Evolutionary conservation across 1,139 yeast species (phyloP).

Genomic region (Debaryomyces psychrophilus): DNA sequence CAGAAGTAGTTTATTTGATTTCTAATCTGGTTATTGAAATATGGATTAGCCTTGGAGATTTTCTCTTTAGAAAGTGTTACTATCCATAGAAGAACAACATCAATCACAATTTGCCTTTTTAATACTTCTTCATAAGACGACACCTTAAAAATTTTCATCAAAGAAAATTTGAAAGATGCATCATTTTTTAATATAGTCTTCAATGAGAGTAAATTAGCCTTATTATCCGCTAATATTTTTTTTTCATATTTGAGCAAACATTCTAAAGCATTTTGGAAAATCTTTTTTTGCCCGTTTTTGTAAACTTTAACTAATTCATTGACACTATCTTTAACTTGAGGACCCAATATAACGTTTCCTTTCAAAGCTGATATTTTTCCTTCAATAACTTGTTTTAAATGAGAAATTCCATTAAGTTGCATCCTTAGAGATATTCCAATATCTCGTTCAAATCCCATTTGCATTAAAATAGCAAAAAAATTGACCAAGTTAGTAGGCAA

Average conservation of each 20-base stretch:
- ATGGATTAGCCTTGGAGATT: neutral
- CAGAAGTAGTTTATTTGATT: conserved; percentile 1
- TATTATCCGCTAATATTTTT: conserved; percentile 10
- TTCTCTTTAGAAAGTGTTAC: conserved; percentile 11
- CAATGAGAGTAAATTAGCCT: conserved; percentile 10
- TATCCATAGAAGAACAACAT: conserved; percentile 12
- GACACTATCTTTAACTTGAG: conserved; percentile 4
- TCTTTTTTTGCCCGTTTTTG: conserved; percentile 11
- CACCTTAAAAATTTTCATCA: conserved; percentile 6
- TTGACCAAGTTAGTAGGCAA: conserved; percentile 12
- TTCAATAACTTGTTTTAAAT: conserved; percentile 10
- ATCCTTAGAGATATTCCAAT: conserved; percentile 14
- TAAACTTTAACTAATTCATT: conserved; percentile 9
- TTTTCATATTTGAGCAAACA: conserved; percentile 12
- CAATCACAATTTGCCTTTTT: conserved; percentile 2
- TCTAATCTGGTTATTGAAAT: neutral
- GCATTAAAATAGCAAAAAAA: conserved; percentile 13
- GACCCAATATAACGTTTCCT: neutral
- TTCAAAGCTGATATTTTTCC: conserved; percentile 11
- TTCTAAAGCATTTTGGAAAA: conserved; percentile 13
- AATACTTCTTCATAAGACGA: conserved; percentile 13
- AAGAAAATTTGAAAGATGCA: conserved; percentile 6
- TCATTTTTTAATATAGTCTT: conserved; percentile 14
- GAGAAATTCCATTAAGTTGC: conserved; percentile 11
- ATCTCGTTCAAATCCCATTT: conserved; percentile 11